Evolutionary conservation across 2,329 filamentous ascomycete genomes (phyloP).

Genomic region (Cordyceps javanica): DNA sequence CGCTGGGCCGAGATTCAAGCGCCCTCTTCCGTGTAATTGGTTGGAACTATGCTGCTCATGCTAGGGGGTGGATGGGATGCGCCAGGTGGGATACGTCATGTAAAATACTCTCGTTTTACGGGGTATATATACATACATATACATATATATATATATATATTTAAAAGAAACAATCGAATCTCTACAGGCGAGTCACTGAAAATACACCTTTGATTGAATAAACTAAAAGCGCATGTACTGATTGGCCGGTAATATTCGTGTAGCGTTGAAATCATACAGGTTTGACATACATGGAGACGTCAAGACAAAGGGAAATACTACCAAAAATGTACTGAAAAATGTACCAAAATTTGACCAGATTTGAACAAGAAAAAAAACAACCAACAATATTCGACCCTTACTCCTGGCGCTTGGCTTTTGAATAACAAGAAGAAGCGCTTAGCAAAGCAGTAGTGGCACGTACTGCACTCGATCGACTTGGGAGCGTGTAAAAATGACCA

Average conservation of each 20-base stretch:
- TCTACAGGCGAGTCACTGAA: too few species aligned
- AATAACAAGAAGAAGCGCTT: neutral
- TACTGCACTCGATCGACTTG: too few species aligned
- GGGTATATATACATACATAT: too few species aligned
- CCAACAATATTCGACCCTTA: neutral
- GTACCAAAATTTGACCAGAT: neutral
- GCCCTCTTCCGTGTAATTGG: constrained; percentile 15
- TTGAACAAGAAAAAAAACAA: too few species aligned
- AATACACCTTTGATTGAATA: neutral
- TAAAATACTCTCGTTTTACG: too few species aligned
- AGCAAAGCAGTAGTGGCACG: neutral
- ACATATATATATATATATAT: too few species aligned
- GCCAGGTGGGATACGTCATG: too few species aligned
- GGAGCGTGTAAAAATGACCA: neutral
- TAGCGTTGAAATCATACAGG: neutral
- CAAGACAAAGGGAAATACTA: too few species aligned
- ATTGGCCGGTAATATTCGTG: neutral
- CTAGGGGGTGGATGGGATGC: neutral
- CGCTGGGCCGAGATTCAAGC: constrained; percentile 4
- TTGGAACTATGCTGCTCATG: constrained; percentile 3
- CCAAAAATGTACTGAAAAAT: too few species aligned
- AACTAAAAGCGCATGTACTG: neutral
- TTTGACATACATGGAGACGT: neutral
- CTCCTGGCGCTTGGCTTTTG: neutral
- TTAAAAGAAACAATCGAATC: too few species aligned